These are phyloP conservation scores for Sanghuangporus baumii DNA, from an alignment of 1,284 basidiomycete species.

Conservation along the genomic window DNA sequence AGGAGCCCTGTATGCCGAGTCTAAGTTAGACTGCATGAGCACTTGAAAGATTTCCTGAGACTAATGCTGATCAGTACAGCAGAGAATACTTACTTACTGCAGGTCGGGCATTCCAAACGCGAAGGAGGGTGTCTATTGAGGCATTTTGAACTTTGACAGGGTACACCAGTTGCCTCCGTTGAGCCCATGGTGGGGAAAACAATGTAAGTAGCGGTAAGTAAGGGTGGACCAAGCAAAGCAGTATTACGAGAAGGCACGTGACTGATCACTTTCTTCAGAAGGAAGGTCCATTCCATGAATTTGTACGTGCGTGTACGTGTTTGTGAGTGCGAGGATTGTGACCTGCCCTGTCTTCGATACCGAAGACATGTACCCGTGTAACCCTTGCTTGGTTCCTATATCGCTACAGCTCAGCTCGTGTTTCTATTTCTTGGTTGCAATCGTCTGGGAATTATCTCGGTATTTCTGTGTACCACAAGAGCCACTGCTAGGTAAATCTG, in stretches of 20 bases:
- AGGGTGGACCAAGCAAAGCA: not conserved
- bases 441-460: not conserved
- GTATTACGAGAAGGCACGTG: not conserved
- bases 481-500: not conserved
- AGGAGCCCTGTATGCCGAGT: constrained; percentile 74
- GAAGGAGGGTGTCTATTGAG: constrained; percentile 73
- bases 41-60: constrained; percentile 12
- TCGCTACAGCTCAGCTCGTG: too few relatives aligned
- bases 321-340: too few relatives aligned
- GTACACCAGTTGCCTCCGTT: constrained; percentile 30
- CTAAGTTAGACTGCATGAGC: constrained; percentile 32
- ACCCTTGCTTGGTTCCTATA: too few relatives aligned
- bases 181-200: constrained; percentile 26
- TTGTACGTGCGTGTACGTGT: too few relatives aligned
- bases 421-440: not conserved
- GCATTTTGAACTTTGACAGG: constrained; percentile 66
- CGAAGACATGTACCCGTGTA: too few relatives aligned
- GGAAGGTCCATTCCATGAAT: too few relatives aligned
- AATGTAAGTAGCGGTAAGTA: not conserved
- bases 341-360: too few relatives aligned
- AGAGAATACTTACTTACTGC: constrained; percentile 58
- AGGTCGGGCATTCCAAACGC: constrained; percentile 75
- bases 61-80: constrained; percentile 6
- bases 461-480: not conserved
- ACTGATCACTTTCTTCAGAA: not conserved